Conservation (phyloP, 2,329 filamentous ascomycete species). For the Botryotinia globosa region DNA sequence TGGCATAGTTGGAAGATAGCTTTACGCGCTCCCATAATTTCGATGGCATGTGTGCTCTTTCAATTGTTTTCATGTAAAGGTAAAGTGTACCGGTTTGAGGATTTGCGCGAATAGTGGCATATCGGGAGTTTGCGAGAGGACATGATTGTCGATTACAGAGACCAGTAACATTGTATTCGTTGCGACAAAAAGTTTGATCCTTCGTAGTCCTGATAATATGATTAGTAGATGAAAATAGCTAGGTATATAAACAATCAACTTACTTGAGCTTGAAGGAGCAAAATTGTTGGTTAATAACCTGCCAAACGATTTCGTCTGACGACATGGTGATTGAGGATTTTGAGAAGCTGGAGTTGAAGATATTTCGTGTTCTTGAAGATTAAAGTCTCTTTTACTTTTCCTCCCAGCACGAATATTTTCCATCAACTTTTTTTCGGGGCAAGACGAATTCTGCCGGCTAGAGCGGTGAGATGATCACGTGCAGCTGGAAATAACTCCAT, state of each 20-base stretch:
- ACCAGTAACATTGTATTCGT: conserved; percentile 84
- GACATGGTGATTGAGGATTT: conserved; percentile 56
- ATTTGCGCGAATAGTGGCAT: conserved; percentile 86
- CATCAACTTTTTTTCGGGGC: conserved; percentile 18
- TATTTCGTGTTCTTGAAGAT: not conserved
- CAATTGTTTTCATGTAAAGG: conserved; percentile 94
- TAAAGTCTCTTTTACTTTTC: conserved; percentile 3
- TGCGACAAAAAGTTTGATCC: conserved; percentile 89
- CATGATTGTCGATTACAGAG: conserved; percentile 86
- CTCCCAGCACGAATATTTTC: conserved; percentile 15
- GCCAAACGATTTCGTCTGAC: conserved; percentile 96
- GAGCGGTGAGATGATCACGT: not conserved
- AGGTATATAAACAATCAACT: conserved; percentile 34
- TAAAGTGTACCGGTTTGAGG: conserved; percentile 80
- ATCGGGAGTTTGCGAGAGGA: conserved; percentile 85
- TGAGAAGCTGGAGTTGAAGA: not conserved
- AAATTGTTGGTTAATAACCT: conserved; percentile 92
- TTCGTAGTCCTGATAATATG: conserved; percentile 64
- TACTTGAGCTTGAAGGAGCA: conserved; percentile 94
- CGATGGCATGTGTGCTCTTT: conserved; percentile 81
- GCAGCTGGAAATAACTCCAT: not conserved
- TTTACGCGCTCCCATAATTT: conserved; percentile 96
- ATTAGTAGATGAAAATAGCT: conserved; percentile 36
- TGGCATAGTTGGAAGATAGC: conserved; percentile 84
- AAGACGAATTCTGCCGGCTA: not conserved